These are phyloP conservation scores for Triangularia setosa DNA, from an alignment of 2,329 filamentous ascomycete species.

Conservation along the genomic window DNA sequence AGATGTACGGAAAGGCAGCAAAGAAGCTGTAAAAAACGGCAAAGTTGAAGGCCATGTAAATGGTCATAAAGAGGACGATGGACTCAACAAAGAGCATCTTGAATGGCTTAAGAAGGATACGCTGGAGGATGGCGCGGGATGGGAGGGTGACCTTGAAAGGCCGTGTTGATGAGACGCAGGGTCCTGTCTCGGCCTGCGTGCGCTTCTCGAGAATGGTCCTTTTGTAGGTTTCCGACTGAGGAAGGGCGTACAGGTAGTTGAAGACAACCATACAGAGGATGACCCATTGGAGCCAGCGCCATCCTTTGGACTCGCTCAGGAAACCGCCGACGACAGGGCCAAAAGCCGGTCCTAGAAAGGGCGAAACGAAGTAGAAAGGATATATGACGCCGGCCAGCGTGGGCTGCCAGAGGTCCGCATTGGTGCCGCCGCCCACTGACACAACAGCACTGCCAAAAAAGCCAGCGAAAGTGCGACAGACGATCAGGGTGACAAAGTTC, in stretches of 20 bases:
- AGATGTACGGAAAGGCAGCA: slow-evolving; percentile 28
- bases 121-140: slow-evolving; percentile 1
- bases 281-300: slow-evolving; percentile 42
- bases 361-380: slow-evolving; percentile 13
- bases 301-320: slow-evolving; percentile 37
- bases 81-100: slow-evolving; percentile 47
- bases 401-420: slow-evolving; percentile 27
- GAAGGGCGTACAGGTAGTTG: slow-evolving; percentile 33
- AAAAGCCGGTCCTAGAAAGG: slow-evolving; percentile 13
- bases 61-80: slow-evolving; percentile 42
- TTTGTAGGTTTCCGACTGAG: slow-evolving; percentile 44
- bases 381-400: slow-evolving; percentile 1
- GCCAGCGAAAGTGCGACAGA: slow-evolving; percentile 39
- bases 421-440: slow-evolving; percentile 29
- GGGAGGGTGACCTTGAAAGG: background rate
- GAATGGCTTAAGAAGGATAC: slow-evolving; percentile 35
- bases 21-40: slow-evolving; percentile 30
- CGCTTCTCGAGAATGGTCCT: slow-evolving; percentile 34
- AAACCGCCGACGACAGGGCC: slow-evolving; percentile 42
- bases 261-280: slow-evolving; percentile 38
- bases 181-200: background rate
- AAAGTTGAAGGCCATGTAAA: slow-evolving; percentile 30
- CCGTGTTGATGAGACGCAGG: background rate
- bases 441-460: slow-evolving; percentile 30
- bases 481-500: slow-evolving; percentile 17